Conservation (phyloP, 345 rosid species). For the Eucalyptus microcorys region DNA sequence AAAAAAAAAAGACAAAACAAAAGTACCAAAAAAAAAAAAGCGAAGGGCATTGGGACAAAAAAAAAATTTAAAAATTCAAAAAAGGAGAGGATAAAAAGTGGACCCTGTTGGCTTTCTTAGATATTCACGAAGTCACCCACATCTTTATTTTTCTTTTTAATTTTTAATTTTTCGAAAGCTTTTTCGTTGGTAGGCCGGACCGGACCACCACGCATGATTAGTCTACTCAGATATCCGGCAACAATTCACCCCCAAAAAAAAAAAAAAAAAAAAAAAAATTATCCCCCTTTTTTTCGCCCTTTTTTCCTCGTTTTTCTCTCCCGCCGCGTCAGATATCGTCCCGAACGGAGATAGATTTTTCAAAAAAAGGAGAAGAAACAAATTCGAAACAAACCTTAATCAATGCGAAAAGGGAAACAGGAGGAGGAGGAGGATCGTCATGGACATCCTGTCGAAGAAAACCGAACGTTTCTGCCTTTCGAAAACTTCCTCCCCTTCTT, state of each 20-base stretch:
- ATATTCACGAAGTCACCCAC: background rate
- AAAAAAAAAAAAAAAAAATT: too few species aligned
- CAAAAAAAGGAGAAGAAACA: rapidly evolving
- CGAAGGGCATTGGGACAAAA: background rate
- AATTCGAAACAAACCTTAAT: background rate
- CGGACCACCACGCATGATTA: background rate
- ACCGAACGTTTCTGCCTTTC: background rate
- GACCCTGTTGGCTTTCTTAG: background rate
- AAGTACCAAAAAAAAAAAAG: background rate
- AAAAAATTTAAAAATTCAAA: background rate
- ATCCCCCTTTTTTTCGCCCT: background rate
- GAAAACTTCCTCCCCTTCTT: background rate
- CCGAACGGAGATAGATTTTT: background rate
- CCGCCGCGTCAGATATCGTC: background rate
- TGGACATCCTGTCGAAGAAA: background rate
- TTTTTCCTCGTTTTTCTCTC: background rate
- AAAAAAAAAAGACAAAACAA: background rate
- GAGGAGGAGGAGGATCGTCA: background rate
- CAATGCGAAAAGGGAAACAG: background rate
- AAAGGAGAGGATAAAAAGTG: background rate
- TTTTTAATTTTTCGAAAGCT: background rate
- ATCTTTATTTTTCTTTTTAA: background rate
- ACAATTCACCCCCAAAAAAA: background rate
- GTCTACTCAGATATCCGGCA: background rate
- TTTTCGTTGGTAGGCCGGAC: background rate